Evolutionary conservation across 495 filamentous ascomycete species (phyloP), one percentile per base, ranked within the genome.

Genomic region (Paragyromitra xinjiangensis): DNA sequence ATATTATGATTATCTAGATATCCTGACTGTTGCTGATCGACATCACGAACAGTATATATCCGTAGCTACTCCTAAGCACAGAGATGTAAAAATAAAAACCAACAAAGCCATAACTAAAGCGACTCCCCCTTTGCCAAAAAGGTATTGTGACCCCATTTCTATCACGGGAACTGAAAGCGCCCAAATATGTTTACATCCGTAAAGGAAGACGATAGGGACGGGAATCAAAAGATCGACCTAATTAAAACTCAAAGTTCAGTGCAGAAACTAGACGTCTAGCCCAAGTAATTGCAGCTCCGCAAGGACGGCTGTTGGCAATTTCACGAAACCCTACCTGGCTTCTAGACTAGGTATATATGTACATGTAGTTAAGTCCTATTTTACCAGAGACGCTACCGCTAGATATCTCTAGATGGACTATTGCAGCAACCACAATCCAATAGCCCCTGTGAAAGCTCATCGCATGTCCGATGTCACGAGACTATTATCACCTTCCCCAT

Each of bases 1-100:
- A 86, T 85, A 66, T 87, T 87, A 69, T 86, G 84, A 75, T 85
- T 85, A 44, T 79, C 73, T 11, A 85, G 81, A 73, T 86, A 86
- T 14, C 85, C 84, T 12, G 84, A 84, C 74, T 85, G 85, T 3
- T 81, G 78, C 44, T 82, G 78, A 75, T 86, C 85, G 24, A 83
- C 84, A 83, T 85, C 85, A n/a, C 81, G 79, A 39, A 83, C 82
- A 34, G 70, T 79, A n/a, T n/a, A n/a, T n/a, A 67, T 85, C 83
- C 22, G 84, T 84, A 29, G 81, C 59, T 29, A 81, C 84, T 29
- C 70, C 61, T 39, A 45, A 16, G 29, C 70, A 73, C 34, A 65
- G 44, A 40, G 70, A 73, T 29, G 26, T 61, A 65, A 73, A 73
- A 39, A 73, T 3, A 16, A 56, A 40, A 26, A 55, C 22, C 19